A percentile compares a stretch with the other conserved stretches of the same genome.
These are phyloP conservation scores for Ogataea polymorpha DNA, from an alignment of 805 yeast genomes.

Conservation along the genomic window DNA sequence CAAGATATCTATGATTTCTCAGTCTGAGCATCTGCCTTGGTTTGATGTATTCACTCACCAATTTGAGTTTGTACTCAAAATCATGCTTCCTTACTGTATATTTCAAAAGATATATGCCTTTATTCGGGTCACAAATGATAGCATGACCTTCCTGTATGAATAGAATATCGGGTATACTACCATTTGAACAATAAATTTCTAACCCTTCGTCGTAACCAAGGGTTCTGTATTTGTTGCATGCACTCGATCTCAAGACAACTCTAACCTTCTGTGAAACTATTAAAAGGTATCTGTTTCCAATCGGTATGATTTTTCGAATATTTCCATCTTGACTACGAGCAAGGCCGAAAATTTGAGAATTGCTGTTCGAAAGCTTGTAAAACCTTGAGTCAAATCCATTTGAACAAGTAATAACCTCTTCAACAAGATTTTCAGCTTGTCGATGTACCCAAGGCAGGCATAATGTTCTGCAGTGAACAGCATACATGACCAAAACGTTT, in stretches of 20 bases:
- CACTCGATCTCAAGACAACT: not conserved
- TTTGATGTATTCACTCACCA: not conserved
- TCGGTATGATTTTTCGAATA: not conserved
- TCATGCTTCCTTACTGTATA: not conserved
- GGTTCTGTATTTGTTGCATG: not conserved
- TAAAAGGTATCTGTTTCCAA: not conserved
- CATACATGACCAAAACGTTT: no score
- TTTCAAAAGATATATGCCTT: not conserved
- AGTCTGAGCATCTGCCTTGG: not conserved
- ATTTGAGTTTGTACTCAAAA: not conserved
- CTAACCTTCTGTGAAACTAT: not conserved
- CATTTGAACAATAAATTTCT: not conserved
- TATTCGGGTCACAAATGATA: not conserved
- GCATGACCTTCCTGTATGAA: not conserved
- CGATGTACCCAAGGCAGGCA: no score
- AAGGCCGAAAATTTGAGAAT: not conserved
- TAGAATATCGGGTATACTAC: not conserved
- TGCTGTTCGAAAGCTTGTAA: not conserved
- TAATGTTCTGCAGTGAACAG: no score
- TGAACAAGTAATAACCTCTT: not conserved
- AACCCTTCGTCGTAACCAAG: not conserved
- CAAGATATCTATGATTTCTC: not conserved
- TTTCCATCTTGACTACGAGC: not conserved
- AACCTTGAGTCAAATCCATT: slow-evolving; percentile 3
- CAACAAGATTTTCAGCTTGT: not conserved